Base-by-base conservation (phyloP, 106 monocot genomes). In the Platanthera guangdongensis region DNA sequence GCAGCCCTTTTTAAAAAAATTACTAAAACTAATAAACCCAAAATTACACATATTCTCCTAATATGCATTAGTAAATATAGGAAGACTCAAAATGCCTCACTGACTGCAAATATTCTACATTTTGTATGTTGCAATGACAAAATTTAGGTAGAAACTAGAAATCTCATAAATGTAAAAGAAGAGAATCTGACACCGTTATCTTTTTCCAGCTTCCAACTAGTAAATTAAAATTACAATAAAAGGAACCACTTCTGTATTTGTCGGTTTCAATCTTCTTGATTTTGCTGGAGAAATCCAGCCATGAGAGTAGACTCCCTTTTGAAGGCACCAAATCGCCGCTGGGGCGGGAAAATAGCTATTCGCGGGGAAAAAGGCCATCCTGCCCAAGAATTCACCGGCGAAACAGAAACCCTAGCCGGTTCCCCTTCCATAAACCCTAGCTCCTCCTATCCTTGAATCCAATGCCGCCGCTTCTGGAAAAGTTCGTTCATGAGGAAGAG, bases 401-500 rank as follows among this genome's bases (percentile, higher is more conserved):
- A 50, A 72, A 82, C 69, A 68, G 48, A 64, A 75, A 57, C 64
- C 73, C 55, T 76, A 69, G 63, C 10, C 13, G 9, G 39, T 28
- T 22, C 48, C 47, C 14, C 53, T 25, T 52, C 49, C 47, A 45
- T 47, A 60, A 73, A 72, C 72, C 77, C 70, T 77, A 11, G 9
- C 16, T 51, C 59, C n/a, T 47, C 8, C 9, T 14, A 5, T n/a
- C 14, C 12, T 13, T 68, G 54, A 69, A 30, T 28, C n/a, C 74
- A 53, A 75, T 75, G 75, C 68, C 54, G 68, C 57, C 55, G 21
- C 16, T 78, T 14, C 52, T 76, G 64, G 84, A 78, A 50, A 57
- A 47, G 12, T 91, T 84, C 82, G 50, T 83, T 21, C 85, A 84
- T 68, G 91, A 91, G 69, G 92, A 88, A 55, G 92, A 87, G 75